Evolutionary conservation across 2,329 filamentous ascomycete species (phyloP), one percentile per base, ranked within the genome.

Genomic region (Phaeophleospora eucalypticola): DNA sequence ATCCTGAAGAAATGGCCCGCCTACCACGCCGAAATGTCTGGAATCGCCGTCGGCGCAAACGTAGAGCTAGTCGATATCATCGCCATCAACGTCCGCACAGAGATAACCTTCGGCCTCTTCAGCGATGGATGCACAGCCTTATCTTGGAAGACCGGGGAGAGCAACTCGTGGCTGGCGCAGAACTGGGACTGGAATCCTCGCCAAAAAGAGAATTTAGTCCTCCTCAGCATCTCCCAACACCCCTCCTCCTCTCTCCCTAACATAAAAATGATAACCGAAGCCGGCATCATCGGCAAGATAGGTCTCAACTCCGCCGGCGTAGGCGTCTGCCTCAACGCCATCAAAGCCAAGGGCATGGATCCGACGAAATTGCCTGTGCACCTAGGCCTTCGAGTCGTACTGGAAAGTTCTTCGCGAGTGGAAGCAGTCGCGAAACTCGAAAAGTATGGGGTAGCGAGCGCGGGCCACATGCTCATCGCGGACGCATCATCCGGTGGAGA

Each of bases 231-330:
- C 40, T 58, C 62, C 1, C 71, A 74, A 39, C 51, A 58, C 1
- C 57, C 51, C 4, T 7, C 6, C n/a, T n/a, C n/a, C n/a, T n/a
- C n/a, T n/a, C 72, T 73, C 20, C 77, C 78, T 0, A 66, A 66
- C 1, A 73, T 82, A 46, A 63, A 73, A 14, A 80, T 79, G 68
- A 68, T 82, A 17, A 82, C 79, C 0, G 80, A 83, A 58, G 78
- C 74, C 0, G 80, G 80, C 12, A 73, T 83, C 17, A 74, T 85
- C 27, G 81, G 80, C 12, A 86, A 86, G 62, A 83, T 85, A 17
- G 82, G 82, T 0, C 69, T 84, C 54, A 86, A 86, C 57, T 68
- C 66, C 14, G 58, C 62, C 0, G 79, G 81, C 0, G 78, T 85
- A 0, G 81, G 80, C 0, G 75, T 76, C 0, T 77, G 76, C 36